Base-by-base conservation (phyloP, 1,284 basidiomycete genomes). In the Cryptococcus neoformans region DNA sequence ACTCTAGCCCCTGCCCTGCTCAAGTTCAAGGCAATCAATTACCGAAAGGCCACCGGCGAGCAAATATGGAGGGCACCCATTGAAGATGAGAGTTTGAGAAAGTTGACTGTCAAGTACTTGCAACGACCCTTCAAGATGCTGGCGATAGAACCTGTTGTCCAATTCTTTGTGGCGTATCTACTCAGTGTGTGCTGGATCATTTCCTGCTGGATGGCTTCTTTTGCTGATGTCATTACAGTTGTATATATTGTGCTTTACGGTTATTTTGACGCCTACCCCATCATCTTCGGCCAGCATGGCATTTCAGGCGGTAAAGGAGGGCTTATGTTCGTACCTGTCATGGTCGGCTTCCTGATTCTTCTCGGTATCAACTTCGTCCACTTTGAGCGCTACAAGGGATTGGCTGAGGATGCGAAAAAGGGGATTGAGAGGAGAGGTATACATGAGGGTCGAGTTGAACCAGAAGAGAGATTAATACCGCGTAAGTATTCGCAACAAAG, bases 211-310 rank as follows among this genome's bases (percentile, higher is more conserved):
- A 16, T 35, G 28, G 5, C 12, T 4, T 10, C 5, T 10, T 28
- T 17, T 28, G 36, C 38, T 51, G 35, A 51, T 41, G 10, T 5
- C 16, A 28, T 53, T 36, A 7, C 47, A 68, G 66, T 68, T 51
- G 62, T 63, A 44, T 68, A 66, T 46, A 62, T 58, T 11, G 56
- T 58, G 34, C 55, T 68, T 12, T 68, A 66, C 62, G 88, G 88
- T 64, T 89, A 90, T 60, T 81, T 90, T 44, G 81, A 88, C 44
- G 86, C 88, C 7, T 89, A 87, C 81, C 69, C 67, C 48, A 63
- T 70, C 54, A 50, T 78, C 17, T 77, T 85, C 50, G 44, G 63
- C 6, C 64, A 70, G 14, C 72, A 73, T 49, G 59, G 62, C 46
- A 51, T 75, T 16, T 54, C 57, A 10, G 39, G 66, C 10, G 80